These are phyloP conservation scores for Pittosporum tobira DNA, from an alignment of 129 eudicot species.

Conservation along the genomic window DNA sequence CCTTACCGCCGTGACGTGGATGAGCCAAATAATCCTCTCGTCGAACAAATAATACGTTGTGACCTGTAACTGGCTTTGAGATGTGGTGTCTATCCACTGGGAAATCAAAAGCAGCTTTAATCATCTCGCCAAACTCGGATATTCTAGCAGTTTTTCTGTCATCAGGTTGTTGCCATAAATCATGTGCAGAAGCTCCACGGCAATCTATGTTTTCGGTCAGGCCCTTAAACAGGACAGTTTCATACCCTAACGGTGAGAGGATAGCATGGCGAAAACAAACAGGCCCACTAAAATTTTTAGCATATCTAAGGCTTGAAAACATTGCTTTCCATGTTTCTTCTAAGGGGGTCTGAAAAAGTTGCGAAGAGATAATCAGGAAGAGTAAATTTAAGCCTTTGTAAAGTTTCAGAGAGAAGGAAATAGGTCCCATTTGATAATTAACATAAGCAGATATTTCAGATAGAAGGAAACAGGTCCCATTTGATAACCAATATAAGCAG, in stretches of 20 bases:
- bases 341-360: conserved; percentile 50
- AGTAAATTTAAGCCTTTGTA: background rate
- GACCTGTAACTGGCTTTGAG: conserved; percentile 31
- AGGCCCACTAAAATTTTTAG: conserved; percentile 65
- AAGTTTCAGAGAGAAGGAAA: background rate
- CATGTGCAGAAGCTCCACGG: conserved; percentile 63
- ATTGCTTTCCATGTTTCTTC: conserved; percentile 94
- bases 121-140: conserved; percentile 95
- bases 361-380: background rate
- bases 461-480: background rate
- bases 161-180: conserved; percentile 69
- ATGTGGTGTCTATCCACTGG: conserved; percentile 47
- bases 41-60: conserved; percentile 68
- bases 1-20: conserved; percentile 93
- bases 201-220: conserved; percentile 58
- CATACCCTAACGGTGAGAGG: conserved; percentile 81
- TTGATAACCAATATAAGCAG: background rate
- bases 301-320: conserved; percentile 77
- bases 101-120: conserved; percentile 66
- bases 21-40: conserved; percentile 95
- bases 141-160: conserved; percentile 67
- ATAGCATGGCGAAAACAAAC: conserved; percentile 94
- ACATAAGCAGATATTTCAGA: background rate
- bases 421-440: background rate
- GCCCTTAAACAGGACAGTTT: conserved; percentile 81